Evolutionary conservation across 1,139 yeast species (phyloP), one percentile per base, ranked within the genome.

Genomic region (Yamadazyma epiphylla): DNA sequence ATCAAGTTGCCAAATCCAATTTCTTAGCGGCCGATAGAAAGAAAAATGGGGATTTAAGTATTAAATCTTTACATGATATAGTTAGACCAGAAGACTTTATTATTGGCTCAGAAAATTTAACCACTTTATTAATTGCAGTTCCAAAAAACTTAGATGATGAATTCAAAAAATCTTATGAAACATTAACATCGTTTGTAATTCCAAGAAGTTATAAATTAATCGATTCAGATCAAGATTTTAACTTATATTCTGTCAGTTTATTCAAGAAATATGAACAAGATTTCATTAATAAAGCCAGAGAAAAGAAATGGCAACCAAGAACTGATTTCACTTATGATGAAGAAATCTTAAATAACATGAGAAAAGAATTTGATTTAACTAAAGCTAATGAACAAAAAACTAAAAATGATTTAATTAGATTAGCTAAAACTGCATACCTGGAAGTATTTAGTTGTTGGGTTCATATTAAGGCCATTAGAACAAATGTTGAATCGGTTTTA

Each of bases 1-100:
- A 87, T 60, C 84, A 78, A 48, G 71, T 77, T 27, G 96, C 97
- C 29, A 86, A 82, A 59, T 76, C 94, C 26, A 85, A 81, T 50
- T 71, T 88, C 42, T 73, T 80, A 29, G 88, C 95, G 9, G 94
- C 95, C 19, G 95, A 91, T 58, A 76, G 96, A 49, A 88, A 88
- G 60, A 86, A 83, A 54, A 84, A 83, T 29, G 99, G 99, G 35
- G 96, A 94, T 55, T 71, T 91, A 43, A 81, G 96, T 7, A 91
- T 89, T 37, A 80, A 86, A 54, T 84, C 96, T 4, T 69, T 91
- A 39, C 96, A 89, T 53, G 94, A 87, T 48, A 75, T 91, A 36
- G 96, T 94, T 26, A 77, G 75, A 35, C 83, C 89, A 4, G 80
- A 80, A 37, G 87, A 94, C 49, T 86, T 91, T 55, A 89, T 94